These are phyloP conservation scores for Aspergillus phoenicis DNA, from an alignment of 2,329 filamentous ascomycete genomes.

Conservation along the genomic window DNA sequence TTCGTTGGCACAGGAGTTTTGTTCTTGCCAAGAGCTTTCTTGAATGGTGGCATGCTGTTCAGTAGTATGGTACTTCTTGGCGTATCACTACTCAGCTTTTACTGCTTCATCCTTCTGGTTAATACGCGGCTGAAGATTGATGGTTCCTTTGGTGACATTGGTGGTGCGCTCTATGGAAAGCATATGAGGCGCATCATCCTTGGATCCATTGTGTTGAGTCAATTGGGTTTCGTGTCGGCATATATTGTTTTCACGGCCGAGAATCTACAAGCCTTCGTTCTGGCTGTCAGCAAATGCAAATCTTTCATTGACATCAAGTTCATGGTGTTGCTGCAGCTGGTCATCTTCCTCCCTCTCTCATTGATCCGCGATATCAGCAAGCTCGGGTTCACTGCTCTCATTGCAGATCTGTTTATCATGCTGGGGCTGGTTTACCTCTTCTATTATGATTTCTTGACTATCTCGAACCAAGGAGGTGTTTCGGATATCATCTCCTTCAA, in stretches of 20 bases:
- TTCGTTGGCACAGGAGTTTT: conserved; percentile 96
- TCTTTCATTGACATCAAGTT: conserved; percentile 82
- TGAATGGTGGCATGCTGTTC: conserved; percentile 97
- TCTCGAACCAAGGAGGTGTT: conserved; percentile 71
- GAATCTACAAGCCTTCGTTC: conserved; percentile 91
- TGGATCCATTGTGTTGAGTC: conserved; percentile 88
- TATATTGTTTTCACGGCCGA: conserved; percentile 97
- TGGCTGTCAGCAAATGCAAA: conserved; percentile 85
- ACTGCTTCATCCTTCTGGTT: conserved; percentile 94
- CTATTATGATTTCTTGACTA: conserved; percentile 89
- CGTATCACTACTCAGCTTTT: conserved; percentile 87
- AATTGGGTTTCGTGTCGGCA: conserved; percentile 90
- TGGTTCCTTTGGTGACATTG: conserved; percentile 97
- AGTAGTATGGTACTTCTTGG: conserved; percentile 86
- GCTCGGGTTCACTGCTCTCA: conserved; percentile 88
- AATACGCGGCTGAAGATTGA: conserved; percentile 81
- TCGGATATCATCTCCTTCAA: conserved; percentile 92
- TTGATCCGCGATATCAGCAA: conserved; percentile 96
- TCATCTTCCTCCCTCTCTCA: conserved; percentile 92
- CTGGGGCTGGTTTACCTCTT: conserved; percentile 91
- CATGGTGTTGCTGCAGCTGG: conserved; percentile 91
- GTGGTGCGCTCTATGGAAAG: conserved; percentile 84
- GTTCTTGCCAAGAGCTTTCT: conserved; percentile 87
- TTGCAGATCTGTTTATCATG: conserved; percentile 93
- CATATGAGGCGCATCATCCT: conserved; percentile 89